Evolutionary conservation across 106 monocot species (phyloP).

Genomic region (Chionographis japonica): DNA sequence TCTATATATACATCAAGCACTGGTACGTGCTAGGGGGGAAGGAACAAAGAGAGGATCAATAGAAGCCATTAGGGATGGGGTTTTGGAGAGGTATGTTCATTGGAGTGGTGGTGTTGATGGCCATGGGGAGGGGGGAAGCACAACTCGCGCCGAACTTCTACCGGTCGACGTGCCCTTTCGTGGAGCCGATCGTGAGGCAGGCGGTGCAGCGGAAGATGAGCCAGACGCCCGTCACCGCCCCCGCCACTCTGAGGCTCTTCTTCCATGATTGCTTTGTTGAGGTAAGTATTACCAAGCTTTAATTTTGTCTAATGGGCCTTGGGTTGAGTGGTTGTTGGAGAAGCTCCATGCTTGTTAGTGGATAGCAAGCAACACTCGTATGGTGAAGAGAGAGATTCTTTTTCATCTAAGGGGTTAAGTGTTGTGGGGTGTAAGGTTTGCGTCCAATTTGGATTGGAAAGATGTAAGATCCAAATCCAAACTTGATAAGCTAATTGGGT

Average conservation of each 20-base stretch:
- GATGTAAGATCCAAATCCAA: no score
- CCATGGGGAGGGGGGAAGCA: conserved; percentile 4
- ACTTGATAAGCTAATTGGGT: no score
- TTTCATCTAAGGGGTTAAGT: no score
- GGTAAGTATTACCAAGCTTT: conserved; percentile 15
- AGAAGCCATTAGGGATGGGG: conserved; percentile 2
- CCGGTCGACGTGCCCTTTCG: conserved; percentile 30
- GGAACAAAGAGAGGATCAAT: no score
- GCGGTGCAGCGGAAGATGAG: conserved; percentile 38
- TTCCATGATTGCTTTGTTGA: conserved; percentile 58
- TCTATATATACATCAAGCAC: background rate
- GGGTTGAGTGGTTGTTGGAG: no score
- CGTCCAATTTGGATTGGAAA: no score
- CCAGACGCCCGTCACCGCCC: conserved; percentile 47
- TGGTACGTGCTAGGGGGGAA: no score
- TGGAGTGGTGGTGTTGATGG: background rate
- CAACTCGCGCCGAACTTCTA: conserved; percentile 32
- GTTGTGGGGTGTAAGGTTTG: no score
- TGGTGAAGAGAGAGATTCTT: no score
- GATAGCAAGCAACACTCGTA: no score
- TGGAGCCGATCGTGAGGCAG: conserved; percentile 35
- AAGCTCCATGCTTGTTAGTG: no score
- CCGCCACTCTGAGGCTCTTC: conserved; percentile 51
- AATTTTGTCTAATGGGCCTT: no score
- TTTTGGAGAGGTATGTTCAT: conserved; percentile 1